A percentile compares a stretch with the other conserved stretches of the same genome.
Conservation (phyloP, 768 basidiomycete species). For the Mycena capillaripes region DNA sequence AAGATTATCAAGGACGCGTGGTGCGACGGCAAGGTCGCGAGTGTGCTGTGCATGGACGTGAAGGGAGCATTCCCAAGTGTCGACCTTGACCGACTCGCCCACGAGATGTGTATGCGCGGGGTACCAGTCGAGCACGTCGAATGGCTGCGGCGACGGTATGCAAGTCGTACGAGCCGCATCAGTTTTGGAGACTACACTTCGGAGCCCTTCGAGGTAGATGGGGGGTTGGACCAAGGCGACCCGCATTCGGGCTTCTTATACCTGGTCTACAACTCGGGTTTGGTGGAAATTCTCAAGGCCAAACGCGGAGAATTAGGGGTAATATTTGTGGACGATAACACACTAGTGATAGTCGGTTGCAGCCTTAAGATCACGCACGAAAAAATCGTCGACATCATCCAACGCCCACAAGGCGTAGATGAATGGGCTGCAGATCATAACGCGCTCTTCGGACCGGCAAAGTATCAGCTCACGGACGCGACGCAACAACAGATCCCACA, state of each 20-base stretch:
- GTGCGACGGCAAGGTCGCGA: slow-evolving; percentile 49
- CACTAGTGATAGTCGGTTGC: no score
- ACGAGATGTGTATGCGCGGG: slow-evolving; percentile 42
- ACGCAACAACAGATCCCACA: no score
- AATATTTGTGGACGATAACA: slow-evolving; percentile 41
- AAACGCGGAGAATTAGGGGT: slow-evolving; percentile 6
- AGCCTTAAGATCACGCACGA: slow-evolving; percentile 31
- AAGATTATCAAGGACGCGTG: slow-evolving; percentile 54
- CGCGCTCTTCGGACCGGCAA: no score
- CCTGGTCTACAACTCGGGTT: slow-evolving; percentile 40
- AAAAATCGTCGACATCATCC: slow-evolving; percentile 36
- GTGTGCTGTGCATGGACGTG: slow-evolving; percentile 57
- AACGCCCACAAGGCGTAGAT: no score
- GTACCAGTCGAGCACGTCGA: slow-evolving; percentile 43
- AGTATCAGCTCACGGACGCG: no score
- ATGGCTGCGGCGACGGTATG: slow-evolving; percentile 21
- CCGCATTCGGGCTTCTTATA: slow-evolving; percentile 39
- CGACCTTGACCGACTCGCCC: slow-evolving; percentile 44
- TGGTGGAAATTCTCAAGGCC: slow-evolving; percentile 15
- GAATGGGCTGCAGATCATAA: no score
- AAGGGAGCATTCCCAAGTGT: slow-evolving; percentile 60
- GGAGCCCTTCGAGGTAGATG: slow-evolving; percentile 8
- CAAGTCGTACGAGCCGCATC: slow-evolving; percentile 10
- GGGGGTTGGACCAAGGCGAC: slow-evolving; percentile 43
- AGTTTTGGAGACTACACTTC: slow-evolving; percentile 42